A percentile compares a stretch with the other conserved stretches of the same genome.
phyloP scores from a whole-genome alignment of 176 grass and related monocot species.

The Cenchrus fungigraminus region DNA sequence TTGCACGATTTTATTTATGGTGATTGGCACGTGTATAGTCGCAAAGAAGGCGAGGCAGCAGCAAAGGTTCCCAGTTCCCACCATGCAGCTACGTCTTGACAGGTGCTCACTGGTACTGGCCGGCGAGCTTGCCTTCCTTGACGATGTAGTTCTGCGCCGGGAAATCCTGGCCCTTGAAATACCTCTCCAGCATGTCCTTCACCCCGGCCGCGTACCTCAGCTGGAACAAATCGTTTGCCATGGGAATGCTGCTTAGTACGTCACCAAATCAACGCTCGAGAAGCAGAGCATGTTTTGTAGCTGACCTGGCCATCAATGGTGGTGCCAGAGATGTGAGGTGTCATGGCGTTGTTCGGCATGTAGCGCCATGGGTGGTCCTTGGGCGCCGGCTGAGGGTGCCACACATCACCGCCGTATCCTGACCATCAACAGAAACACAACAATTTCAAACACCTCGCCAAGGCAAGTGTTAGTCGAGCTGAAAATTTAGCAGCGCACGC shows the following conservation, averaged over 20 bases:
- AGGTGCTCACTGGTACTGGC: conserved; percentile 61
- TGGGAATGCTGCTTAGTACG: too few relatives aligned
- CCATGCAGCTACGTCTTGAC: neutral
- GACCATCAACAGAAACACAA: neutral
- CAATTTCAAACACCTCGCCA: neutral
- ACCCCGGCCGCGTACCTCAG: conserved; percentile 74
- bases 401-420: conserved; percentile 81
- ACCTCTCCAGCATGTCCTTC: conserved; percentile 83
- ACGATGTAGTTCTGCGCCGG: conserved; percentile 76
- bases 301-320: conserved; percentile 79
- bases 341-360: conserved; percentile 95
- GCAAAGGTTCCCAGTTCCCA: neutral
- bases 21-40: neutral
- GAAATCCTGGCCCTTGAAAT: conserved; percentile 90
- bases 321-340: conserved; percentile 76
- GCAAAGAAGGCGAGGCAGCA: neutral
- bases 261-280: too few relatives aligned
- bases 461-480: neutral
- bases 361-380: conserved; percentile 87
- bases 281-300: neutral
- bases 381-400: conserved; percentile 74
- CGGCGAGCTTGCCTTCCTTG: conserved; percentile 74
- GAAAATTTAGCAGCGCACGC: neutral
- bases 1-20: conserved; percentile 1
- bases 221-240: conserved; percentile 12